Base-by-base conservation (phyloP, 2,329 filamentous ascomycete genomes). In the Ascosphaera apis region DNA sequence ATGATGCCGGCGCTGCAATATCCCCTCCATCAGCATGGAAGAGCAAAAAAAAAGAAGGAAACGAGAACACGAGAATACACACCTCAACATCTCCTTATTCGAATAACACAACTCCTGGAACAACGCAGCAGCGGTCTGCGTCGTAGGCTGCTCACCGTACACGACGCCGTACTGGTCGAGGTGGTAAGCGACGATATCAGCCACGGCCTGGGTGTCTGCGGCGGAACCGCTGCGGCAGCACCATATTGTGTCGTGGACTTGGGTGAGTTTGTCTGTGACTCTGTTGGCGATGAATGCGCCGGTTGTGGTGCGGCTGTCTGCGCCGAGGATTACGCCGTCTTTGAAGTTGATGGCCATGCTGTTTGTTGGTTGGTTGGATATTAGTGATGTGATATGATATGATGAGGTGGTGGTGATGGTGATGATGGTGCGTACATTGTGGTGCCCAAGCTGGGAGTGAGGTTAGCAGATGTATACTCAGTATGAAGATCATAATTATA, bases 261-360 rank as follows among this genome's bases (percentile, higher is more conserved):
- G 79, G 50, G 88, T 98, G 55, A 98, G 74, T 67, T 98, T 98
- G 69, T 98, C 88, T 44, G 88, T 98, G 45, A 98, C 88, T 66
- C 88, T 77, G 61, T 98, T 98, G 49, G 88, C 88, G 53, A 98
- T 95, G 68, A 95, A 98, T 48, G 86, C 75, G 50, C 88, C 88
- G 37, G 86, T 98, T 33, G 88, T 98, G 45, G 88, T 98, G 64
- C 88, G 75, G 52, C 83, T 93, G 60, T 98, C 88, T 49, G 88
- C 88, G 45, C 88, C 79, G 31, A 98, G 69, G 60, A 98, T 95
- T 40, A 98, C 88, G 42, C 88, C 88, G 51, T 92, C 84, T 56
- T 88, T 88, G 72, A 98, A 98, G 52, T 91, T 95, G 57, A 95
- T 84, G 42, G 88, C 88, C 88, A 98, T 98, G 56, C 82, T 91